These are phyloP conservation scores for Metschnikowia anglica DNA, from an alignment of 805 yeast species.

Conservation along the genomic window DNA sequence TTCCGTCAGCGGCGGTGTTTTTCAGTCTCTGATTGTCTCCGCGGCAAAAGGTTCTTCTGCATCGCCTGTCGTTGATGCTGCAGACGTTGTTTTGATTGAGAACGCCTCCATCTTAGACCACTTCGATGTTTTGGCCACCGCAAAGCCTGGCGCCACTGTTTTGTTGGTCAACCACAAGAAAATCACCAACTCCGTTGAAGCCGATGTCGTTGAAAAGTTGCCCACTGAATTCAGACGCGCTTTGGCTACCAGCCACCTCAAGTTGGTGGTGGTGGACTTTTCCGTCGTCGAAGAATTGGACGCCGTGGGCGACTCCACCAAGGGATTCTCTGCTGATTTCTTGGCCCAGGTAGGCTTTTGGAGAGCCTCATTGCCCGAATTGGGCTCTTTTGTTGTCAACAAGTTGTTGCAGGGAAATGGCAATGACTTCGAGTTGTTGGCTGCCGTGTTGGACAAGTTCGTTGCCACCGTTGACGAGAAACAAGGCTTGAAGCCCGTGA, in stretches of 20 bases:
- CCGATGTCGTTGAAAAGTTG: conserved; percentile 52
- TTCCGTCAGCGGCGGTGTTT: conserved; percentile 66
- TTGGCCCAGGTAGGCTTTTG: conserved; percentile 81
- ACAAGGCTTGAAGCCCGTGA: conserved; percentile 39
- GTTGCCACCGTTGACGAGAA: conserved; percentile 57
- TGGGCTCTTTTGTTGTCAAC: conserved; percentile 66
- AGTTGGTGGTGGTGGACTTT: conserved; percentile 59
- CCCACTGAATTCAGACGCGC: conserved; percentile 53
- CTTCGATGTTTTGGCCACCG: conserved; percentile 62
- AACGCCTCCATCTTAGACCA: conserved; percentile 51
- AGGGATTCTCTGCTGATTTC: conserved; percentile 69
- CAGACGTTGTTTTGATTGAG: conserved; percentile 66
- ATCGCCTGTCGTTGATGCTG: conserved; percentile 46
- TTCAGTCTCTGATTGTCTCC: conserved; percentile 62
- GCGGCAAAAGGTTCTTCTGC: conserved; percentile 12
- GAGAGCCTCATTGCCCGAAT: conserved; percentile 62
- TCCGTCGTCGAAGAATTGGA: conserved; percentile 63
- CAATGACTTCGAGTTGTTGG: conserved; percentile 74
- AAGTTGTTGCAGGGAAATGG: conserved; percentile 80
- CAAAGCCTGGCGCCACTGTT: conserved; percentile 52
- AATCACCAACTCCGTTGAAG: conserved; percentile 39
- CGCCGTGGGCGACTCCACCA: conserved; percentile 49
- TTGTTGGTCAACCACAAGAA: conserved; percentile 44
- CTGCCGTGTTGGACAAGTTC: conserved; percentile 64
- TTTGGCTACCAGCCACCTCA: conserved; percentile 51